A percentile compares a stretch with the other conserved stretches of the same genome.
Evolutionary conservation across 2,329 filamentous ascomycete genomes (phyloP).

Genomic region (Neopestalotiopsis rosae): DNA sequence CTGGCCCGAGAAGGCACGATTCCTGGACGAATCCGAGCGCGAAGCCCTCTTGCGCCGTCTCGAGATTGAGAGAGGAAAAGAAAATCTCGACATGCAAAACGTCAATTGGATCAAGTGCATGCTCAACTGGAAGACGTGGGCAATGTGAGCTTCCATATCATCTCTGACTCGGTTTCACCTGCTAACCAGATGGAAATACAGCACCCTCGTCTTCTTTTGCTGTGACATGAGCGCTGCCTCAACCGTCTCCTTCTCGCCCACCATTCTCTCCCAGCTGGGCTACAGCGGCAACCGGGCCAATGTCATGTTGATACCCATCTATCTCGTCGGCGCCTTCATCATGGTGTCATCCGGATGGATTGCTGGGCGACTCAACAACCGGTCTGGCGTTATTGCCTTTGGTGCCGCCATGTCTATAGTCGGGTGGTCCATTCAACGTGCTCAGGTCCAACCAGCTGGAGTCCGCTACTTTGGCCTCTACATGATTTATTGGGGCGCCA

Average conservation of each 20-base stretch:
- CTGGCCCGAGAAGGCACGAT: conserved; percentile 11
- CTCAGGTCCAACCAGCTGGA: conserved; percentile 7
- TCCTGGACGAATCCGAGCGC: conserved; percentile 1
- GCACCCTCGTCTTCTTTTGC: conserved; percentile 10
- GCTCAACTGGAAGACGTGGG: conserved; percentile 16
- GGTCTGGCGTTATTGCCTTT: conserved; percentile 6
- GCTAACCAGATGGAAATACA: not conserved
- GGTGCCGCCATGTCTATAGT: conserved; percentile 10
- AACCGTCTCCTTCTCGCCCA: conserved; percentile 13
- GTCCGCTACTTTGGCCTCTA: conserved; percentile 16
- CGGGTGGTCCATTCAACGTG: conserved; percentile 13
- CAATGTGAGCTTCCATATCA: not conserved
- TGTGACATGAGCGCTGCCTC: conserved; percentile 13
- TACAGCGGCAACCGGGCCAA: conserved; percentile 12
- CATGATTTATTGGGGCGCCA: conserved; percentile 12
- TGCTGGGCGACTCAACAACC: conserved; percentile 13
- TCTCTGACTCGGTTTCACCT: not conserved
- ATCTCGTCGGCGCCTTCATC: conserved; percentile 15
- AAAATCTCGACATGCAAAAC: not conserved
- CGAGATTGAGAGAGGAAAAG: conserved; percentile 1
- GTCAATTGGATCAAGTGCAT: conserved; percentile 8
- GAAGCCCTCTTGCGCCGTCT: not conserved
- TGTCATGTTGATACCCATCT: conserved; percentile 10
- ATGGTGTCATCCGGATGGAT: conserved; percentile 6
- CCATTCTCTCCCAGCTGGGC: conserved; percentile 15